A percentile compares a stretch with the other conserved stretches of the same genome.
Conservation (phyloP, 805 yeast species). For the Candida anglica region DNA sequence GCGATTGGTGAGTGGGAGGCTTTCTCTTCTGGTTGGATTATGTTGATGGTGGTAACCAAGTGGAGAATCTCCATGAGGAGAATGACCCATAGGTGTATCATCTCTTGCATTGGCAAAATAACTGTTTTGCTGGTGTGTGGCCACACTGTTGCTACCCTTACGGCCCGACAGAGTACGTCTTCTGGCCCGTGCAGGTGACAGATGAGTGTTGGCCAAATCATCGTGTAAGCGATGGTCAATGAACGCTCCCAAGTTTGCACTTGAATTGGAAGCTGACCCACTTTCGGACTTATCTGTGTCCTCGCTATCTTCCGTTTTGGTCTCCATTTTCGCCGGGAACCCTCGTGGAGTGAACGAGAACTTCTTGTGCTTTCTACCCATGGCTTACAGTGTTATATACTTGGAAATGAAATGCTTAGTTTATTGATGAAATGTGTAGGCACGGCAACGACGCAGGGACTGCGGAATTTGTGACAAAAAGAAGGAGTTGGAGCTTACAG, state of each 20-base stretch:
- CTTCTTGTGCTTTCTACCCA: too few relatives aligned
- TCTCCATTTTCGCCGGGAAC: too few relatives aligned
- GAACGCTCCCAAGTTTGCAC: conserved; percentile 19
- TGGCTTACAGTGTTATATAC: too few relatives aligned
- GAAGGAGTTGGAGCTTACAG: too few relatives aligned
- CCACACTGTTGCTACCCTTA: neutral
- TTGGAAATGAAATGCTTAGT: too few relatives aligned
- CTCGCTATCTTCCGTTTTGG: too few relatives aligned
- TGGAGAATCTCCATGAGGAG: neutral
- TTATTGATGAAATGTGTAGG: too few relatives aligned
- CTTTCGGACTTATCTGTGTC: too few relatives aligned
- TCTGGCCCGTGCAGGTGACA: conserved; percentile 27
- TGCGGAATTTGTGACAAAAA: too few relatives aligned
- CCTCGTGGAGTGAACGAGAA: too few relatives aligned
- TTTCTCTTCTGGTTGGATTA: conserved; percentile 4
- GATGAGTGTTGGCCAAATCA: conserved; percentile 22
- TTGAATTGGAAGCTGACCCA: too few relatives aligned
- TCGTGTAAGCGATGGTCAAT: conserved; percentile 27
- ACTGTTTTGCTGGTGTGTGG: neutral
- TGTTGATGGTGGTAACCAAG: neutral
- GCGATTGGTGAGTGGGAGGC: conserved; percentile 33
- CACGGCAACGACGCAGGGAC: too few relatives aligned
- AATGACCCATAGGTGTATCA: neutral
- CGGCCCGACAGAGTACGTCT: conserved; percentile 10
- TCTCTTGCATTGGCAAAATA: neutral